Percentiles rank a stretch among this genome's conserved stretches.
These are phyloP conservation scores for Setaria viridis DNA, from an alignment of 202 grass and related monocot genomes.

Conservation along the genomic window DNA sequence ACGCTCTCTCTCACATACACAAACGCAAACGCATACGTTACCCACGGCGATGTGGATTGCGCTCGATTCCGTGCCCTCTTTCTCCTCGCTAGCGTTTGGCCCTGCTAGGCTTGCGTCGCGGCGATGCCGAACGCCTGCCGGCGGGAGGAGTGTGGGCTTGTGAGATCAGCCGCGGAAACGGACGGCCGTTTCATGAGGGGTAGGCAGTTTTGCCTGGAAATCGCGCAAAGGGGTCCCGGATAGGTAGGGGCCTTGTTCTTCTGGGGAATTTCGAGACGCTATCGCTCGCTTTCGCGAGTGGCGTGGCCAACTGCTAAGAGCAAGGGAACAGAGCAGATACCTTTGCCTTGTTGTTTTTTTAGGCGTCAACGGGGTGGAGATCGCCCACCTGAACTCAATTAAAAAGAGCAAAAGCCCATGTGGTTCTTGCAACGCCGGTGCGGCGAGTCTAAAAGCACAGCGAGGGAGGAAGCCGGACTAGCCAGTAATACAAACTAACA, in stretches of 20 bases:
- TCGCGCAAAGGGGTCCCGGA: not conserved
- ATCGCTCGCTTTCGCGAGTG: not conserved
- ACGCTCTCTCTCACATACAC: not conserved
- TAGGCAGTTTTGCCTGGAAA: not conserved
- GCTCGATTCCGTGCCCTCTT: not conserved
- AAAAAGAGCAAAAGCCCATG: no score
- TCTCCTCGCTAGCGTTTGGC: not conserved
- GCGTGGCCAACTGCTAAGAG: not conserved
- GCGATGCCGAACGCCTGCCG: not conserved
- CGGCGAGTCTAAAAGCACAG: no score
- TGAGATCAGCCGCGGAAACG: constrained; percentile 14
- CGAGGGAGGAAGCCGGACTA: no score
- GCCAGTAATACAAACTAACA: no score
- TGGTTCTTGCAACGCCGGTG: no score
- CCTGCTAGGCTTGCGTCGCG: not conserved
- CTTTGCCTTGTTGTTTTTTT: not conserved
- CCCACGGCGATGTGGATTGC: not conserved
- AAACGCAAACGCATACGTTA: not conserved
- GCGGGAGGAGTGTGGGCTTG: not conserved
- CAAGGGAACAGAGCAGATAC: not conserved
- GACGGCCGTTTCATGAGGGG: not conserved
- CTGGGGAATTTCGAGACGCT: not conserved
- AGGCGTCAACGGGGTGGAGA: no score
- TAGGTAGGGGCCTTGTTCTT: not conserved
- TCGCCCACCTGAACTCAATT: no score